Percentiles rank a stretch among this genome's conserved stretches.
These are phyloP conservation scores for Ophiocordyceps robertsii DNA, from an alignment of 2,329 filamentous ascomycete genomes.

Conservation along the genomic window DNA sequence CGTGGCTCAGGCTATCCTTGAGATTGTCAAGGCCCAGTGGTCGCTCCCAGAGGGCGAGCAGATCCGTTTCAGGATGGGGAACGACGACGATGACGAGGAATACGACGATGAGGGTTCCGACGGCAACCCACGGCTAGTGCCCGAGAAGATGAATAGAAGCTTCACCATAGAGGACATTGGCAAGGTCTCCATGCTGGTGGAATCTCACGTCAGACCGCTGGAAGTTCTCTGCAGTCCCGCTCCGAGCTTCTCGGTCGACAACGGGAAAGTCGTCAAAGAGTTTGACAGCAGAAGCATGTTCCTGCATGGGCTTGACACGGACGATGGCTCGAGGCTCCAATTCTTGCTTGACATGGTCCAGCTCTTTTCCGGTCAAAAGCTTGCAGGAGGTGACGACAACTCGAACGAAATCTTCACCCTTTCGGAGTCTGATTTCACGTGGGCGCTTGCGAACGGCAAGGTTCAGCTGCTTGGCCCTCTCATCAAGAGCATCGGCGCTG, in stretches of 20 bases:
- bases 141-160: constrained; percentile 46
- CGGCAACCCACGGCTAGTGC: constrained; percentile 29
- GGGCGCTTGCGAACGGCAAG: constrained; percentile 32
- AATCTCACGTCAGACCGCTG: constrained; percentile 45
- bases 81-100: constrained; percentile 7
- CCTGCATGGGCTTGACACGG: constrained; percentile 31
- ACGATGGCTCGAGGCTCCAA: constrained; percentile 40
- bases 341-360: constrained; percentile 42
- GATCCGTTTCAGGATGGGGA: constrained; percentile 33
- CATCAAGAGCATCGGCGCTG: constrained; percentile 53
- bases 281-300: constrained; percentile 17
- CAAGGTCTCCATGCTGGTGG: constrained; percentile 53
- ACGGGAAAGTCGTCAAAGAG: constrained; percentile 10
- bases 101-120: constrained; percentile 8
- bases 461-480: constrained; percentile 46
- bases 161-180: constrained; percentile 70
- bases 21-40: constrained; percentile 59
- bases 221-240: constrained; percentile 31
- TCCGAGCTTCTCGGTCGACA: constrained; percentile 17
- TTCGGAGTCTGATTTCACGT: constrained; percentile 24
- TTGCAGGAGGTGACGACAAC: background rate
- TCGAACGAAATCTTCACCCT: constrained; percentile 21
- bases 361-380: constrained; percentile 20
- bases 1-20: constrained; percentile 51
- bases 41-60: constrained; percentile 38